Base-by-base conservation (phyloP, 306 rosid genomes). In the Purshia tridentata region DNA sequence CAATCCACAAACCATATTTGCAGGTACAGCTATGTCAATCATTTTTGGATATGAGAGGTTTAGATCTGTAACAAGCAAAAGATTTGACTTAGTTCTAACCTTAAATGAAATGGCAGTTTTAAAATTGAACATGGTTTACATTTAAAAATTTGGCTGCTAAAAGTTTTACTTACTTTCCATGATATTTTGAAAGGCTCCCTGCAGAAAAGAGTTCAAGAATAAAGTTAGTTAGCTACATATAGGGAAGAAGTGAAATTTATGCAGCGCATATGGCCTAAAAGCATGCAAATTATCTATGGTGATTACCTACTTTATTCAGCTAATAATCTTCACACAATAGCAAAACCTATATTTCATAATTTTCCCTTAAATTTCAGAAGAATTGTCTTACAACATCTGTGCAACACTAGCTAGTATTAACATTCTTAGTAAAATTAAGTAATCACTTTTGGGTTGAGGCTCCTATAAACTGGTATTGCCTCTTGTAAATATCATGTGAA, bases 11-110 rank as follows among this genome's bases (percentile, higher is more conserved):
- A 83, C 89, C 90, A 91, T 56, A 73, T 95, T 95, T 5, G 92
- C 90, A 6, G 99, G 99, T 16, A 91, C 97, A 69, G 98, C 99
- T 18, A 84, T 23, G 77, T 95, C 97, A 15, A 95, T 95, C 98
- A 90, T 85, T 79, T 91, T 95, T 19, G 99, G 99, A 81, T 91
- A 91, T 12, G 98, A 8, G 23, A 95, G 85, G 40, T 90, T 95
- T 73, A 95, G 94, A 88, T 90, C 99, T 91, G 96, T 69, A 44
- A 71, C 69, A 69, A 35, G 73, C 70, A 67, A 20, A 42, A 73
- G 52, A 50, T 0, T 57, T 6, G 13, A 48, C 49, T 81, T 50
- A 73, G 23, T 20, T 53, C 60, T 49, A 68, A 55, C 42, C 55
- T 45, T 18, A 54, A 61, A 54, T 64, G 58, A 45, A 63, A 37